Conservation (phyloP, 495 filamentous ascomycete species). For the Clohesyomyces aquaticus region DNA sequence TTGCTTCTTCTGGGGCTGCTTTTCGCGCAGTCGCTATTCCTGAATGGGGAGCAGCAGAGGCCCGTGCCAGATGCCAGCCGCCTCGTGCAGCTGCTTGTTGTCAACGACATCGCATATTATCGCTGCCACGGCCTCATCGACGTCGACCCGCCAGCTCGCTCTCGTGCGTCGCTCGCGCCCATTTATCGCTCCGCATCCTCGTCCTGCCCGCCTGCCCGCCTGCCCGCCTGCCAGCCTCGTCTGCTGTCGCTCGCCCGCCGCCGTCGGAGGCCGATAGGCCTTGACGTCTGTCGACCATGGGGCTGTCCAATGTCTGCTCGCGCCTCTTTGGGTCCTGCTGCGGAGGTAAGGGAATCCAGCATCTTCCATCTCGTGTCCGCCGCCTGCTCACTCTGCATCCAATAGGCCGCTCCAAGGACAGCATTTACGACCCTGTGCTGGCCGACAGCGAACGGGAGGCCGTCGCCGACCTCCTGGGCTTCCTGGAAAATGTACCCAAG, state of each 20-base stretch:
- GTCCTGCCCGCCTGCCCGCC: not conserved
- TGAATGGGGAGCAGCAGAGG: not conserved
- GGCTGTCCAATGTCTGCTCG: conserved; percentile 37
- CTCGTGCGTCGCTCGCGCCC: not conserved
- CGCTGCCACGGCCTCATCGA: conserved; percentile 13
- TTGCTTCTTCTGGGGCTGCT: not conserved
- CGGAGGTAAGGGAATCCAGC: conserved; percentile 33
- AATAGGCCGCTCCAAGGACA: conserved; percentile 84
- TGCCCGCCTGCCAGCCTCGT: conserved; percentile 7
- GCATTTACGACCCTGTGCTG: conserved; percentile 90
- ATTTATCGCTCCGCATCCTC: not conserved
- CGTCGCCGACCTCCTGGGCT: conserved; percentile 91
- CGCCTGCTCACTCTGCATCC: conserved; percentile 15
- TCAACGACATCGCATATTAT: conserved; percentile 32
- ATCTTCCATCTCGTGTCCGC: not conserved
- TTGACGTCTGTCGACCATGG: conserved; percentile 37
- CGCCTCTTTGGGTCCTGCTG: conserved; percentile 41
- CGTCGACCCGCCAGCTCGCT: conserved; percentile 5
- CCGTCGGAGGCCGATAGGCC: conserved; percentile 34
- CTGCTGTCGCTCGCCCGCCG: not conserved
- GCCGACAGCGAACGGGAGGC: conserved; percentile 97
- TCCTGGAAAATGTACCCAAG: conserved; percentile 89
- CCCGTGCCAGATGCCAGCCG: conserved; percentile 1
- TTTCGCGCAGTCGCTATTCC: conserved; percentile 4
- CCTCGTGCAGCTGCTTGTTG: conserved; percentile 13